Conservation (phyloP, 148 eudicot genomes). For the Dysphania ambrosioides region DNA sequence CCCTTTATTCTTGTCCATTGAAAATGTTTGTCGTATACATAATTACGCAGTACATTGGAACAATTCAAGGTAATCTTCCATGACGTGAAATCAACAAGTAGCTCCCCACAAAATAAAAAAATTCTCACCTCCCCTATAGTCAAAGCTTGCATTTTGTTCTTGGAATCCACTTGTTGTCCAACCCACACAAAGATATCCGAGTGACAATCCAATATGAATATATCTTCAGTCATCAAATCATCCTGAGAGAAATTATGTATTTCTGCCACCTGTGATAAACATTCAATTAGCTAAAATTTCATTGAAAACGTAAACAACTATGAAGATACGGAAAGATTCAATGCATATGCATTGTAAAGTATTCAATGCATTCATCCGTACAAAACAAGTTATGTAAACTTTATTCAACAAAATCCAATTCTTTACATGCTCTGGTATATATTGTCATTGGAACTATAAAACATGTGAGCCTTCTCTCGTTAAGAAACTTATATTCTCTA, state of each 20-base stretch:
- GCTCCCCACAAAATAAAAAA: background rate
- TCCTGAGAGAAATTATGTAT: conserved; percentile 85
- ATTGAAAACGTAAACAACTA: conserved; percentile 14
- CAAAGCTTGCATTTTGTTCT: conserved; percentile 62
- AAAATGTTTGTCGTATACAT: background rate
- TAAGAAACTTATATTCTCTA: background rate
- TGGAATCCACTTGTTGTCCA: conserved; percentile 79
- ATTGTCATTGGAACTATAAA: background rate
- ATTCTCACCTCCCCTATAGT: conserved; percentile 70
- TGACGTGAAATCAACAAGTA: background rate
- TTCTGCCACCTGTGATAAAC: conserved; percentile 64
- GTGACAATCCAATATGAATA: conserved; percentile 78
- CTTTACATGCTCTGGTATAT: background rate
- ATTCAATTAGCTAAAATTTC: conserved; percentile 8
- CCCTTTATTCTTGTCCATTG: background rate
- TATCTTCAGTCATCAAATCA: conserved; percentile 93
- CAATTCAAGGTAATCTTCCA: background rate
- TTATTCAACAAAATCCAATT: background rate
- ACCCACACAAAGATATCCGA: conserved; percentile 89
- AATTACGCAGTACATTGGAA: background rate
- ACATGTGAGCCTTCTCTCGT: background rate
- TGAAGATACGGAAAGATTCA: background rate
- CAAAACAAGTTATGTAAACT: too few species aligned
- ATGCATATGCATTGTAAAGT: background rate
- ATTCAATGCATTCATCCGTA: too few species aligned